phyloP scores from a whole-genome alignment of 768 basidiomycete species.

The Asterophora lycoperdoides region DNA sequence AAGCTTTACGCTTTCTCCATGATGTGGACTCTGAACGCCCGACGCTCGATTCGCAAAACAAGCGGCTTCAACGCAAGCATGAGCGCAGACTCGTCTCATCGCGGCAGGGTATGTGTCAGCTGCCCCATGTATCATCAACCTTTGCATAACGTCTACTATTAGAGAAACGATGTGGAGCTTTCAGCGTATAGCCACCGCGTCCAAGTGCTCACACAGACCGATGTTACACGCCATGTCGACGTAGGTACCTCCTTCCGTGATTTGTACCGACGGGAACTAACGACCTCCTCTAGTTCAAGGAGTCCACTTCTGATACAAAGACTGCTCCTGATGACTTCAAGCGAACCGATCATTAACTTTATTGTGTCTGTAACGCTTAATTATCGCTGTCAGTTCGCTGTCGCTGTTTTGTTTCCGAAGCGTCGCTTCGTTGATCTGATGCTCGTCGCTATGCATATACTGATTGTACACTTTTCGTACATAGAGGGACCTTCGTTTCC shows the following conservation, averaged over 20 bases:
- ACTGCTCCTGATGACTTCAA: not conserved
- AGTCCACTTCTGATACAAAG: not conserved
- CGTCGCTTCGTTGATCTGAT: not conserved
- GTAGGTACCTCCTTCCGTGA: constrained; percentile 12
- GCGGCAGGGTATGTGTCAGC: constrained; percentile 4
- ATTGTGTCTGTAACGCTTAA: too few species aligned
- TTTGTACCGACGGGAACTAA: not conserved
- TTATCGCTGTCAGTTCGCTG: too few species aligned
- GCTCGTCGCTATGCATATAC: too few species aligned
- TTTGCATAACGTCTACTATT: not conserved
- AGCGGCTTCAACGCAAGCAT: constrained; percentile 9
- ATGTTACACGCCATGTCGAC: constrained; percentile 23
- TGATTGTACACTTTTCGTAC: too few species aligned
- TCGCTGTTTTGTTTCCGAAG: not conserved
- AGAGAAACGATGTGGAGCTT: constrained; percentile 19
- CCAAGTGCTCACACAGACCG: constrained; percentile 23
- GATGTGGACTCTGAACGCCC: constrained; percentile 35
- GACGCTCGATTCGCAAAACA: constrained; percentile 19
- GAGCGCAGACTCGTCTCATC: constrained; percentile 1
- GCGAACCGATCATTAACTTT: not conserved
- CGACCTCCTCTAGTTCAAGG: not conserved
- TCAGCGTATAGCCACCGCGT: constrained; percentile 7
- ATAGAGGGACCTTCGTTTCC: too few species aligned
- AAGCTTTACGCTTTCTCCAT: constrained; percentile 33
- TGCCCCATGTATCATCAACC: not conserved